These are phyloP conservation scores for Platanthera guangdongensis DNA, from an alignment of 106 monocot genomes.

Conservation along the genomic window DNA sequence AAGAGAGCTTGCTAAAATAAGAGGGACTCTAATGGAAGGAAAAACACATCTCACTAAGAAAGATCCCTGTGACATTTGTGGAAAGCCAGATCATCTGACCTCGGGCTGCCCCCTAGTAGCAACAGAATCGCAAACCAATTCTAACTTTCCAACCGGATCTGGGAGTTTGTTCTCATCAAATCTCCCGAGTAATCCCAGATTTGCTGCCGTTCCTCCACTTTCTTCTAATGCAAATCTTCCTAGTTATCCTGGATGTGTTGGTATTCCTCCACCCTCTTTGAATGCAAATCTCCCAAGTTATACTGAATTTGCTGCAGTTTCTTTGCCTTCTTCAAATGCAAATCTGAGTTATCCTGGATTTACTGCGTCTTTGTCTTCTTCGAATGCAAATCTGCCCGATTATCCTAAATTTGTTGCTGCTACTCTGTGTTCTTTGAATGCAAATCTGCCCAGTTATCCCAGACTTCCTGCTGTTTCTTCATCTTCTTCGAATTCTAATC, in stretches of 20 bases:
- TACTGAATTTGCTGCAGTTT: too few species aligned
- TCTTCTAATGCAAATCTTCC: too few species aligned
- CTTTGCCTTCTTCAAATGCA: too few species aligned
- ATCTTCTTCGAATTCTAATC: neutral
- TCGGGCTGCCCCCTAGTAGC: neutral
- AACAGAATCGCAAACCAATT: neutral
- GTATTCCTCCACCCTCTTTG: neutral
- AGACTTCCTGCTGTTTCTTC: neutral
- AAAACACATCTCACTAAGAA: too few species aligned
- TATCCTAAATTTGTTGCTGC: neutral
- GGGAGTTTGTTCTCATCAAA: neutral
- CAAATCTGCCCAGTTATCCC: neutral
- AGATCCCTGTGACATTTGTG: neutral
- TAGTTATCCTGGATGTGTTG: neutral
- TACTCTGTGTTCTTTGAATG: neutral
- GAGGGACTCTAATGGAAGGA: constrained; percentile 48
- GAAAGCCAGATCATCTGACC: neutral
- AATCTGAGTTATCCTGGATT: too few species aligned
- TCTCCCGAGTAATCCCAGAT: too few species aligned
- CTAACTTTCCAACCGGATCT: neutral
- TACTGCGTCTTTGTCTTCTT: too few species aligned
- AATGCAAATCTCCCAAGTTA: neutral
- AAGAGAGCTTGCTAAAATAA: constrained; percentile 81
- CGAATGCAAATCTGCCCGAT: too few species aligned
- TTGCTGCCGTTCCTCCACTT: too few species aligned